These are phyloP conservation scores for Bruguiera parviflora DNA, from an alignment of 345 rosid genomes.

Conservation along the genomic window DNA sequence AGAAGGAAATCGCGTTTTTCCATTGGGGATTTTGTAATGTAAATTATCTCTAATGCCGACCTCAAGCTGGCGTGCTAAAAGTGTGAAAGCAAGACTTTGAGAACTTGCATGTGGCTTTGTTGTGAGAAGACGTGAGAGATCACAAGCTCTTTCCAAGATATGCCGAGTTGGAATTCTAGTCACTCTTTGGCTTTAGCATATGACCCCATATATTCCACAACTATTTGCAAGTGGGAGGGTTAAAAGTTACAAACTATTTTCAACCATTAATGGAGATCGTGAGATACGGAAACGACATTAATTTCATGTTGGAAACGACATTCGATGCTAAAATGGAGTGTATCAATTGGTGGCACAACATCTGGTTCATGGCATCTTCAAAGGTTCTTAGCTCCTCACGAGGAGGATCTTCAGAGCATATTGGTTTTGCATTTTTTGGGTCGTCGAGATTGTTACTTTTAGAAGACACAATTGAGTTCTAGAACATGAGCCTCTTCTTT, in stretches of 20 bases:
- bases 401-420: not conserved
- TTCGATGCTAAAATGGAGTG: slow-evolving; percentile 4
- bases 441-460: no score
- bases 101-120: not conserved
- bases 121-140: slow-evolving; percentile 1
- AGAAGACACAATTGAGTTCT: not conserved
- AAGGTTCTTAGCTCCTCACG: slow-evolving; percentile 19
- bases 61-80: slow-evolving; percentile 13
- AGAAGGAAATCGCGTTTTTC: no score
- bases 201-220: no score
- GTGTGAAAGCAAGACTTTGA: not conserved
- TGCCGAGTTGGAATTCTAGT: not conserved
- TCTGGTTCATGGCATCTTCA: slow-evolving; percentile 26
- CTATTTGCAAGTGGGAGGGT: no score
- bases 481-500: not conserved
- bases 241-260: no score
- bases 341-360: slow-evolving; percentile 5
- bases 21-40: not conserved
- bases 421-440: no score
- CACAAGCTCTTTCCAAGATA: not conserved
- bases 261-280: no score
- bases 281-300: not conserved
- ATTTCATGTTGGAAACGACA: slow-evolving; percentile 7
- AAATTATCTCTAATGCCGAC: not conserved
- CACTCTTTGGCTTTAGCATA: not conserved